Evolutionary conservation across 1,284 basidiomycete species (phyloP), one percentile per base, ranked within the genome.

Genomic region (Chalciporus piperatoides): DNA sequence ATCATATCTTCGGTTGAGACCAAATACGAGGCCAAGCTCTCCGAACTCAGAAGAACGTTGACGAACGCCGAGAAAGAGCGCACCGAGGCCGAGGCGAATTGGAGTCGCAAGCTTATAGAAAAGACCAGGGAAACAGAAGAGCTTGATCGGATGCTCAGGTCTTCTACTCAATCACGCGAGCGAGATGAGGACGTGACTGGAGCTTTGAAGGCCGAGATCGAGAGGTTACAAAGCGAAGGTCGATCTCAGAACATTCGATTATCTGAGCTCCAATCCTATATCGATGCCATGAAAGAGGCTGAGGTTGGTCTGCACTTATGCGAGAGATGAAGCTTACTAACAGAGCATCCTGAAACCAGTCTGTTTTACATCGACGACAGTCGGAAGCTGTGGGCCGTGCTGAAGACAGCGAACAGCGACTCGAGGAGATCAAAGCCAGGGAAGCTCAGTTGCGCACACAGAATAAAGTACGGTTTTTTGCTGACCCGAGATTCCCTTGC

Each of bases 1-100:
- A 68, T 92, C n/a, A 72, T 94, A n/a, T 81, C 84, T 6, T 81
- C 84, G 24, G 76, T 85, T 0, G 90, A 95, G 66, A 72, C 77
- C 28, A 86, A 85, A 63, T 86, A 90, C 57, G 90, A 93, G 60
- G 67, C 78, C 2, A 87, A 81, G 55, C 68, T 96, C 5, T 72
- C 80, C 1, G 90, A 92, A 54, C 68, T 94, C 52, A 79, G 79
- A 50, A 71, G 75, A 52, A 77, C 79, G 41, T 62, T 90, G 15
- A 59, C 68, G 9, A 70, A 71, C 15, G 64, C 80, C 19, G 90
- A 92, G 67, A 80, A 77, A 59, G 91, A 93, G 62, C 75, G 88
- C 25, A 81, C 77, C 46, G 90, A 91, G 50, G 79, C 79, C 25
- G 93, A 97, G 58, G 83, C 86, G 33, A 86, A 90, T 55, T 93